Base-by-base conservation (phyloP, 2,329 filamentous ascomycete genomes). In the Apiospora aurea region DNA sequence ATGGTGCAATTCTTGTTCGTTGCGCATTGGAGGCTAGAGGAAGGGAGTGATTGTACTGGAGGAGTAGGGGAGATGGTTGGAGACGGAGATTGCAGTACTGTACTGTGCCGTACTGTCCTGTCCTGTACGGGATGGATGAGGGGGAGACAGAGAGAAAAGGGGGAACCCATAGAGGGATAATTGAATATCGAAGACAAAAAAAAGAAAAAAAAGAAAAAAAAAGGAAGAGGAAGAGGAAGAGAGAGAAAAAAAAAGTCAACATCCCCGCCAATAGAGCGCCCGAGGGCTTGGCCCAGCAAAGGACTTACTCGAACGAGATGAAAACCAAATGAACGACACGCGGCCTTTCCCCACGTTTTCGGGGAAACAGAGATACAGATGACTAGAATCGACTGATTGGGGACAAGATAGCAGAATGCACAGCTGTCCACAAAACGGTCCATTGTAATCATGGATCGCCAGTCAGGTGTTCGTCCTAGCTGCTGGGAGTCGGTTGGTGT, bases 261-360 rank as follows among this genome's bases (percentile, higher is more conserved):
- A 21, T 38, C 18, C 29, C 53, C 53, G 53, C 53, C 53, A 10
- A 29, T 34, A 61, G 29, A 61, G 21, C 38, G 53, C 34, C 53
- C 16, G 53, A 61, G 10, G 29, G 53, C 53, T 61, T 61, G 53
- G 57, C 29, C 21, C 57, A 64, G 57, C 34, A 64, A 41, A 64
- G 34, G 57, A 64, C 57, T 41, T 64, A 64, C 34, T 64, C 57
- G 34, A 64, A 64, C 29, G 57, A 64, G 57, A 41, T 41, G 57
- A 64, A 41, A 38, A 21, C 57, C 57, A 41, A 64, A 64, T 64
- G 57, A 41, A 64, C 34, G 57, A 64, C 57, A 64, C 57, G 57
- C 57, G 57, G 57, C 57, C 57, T 41, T 64, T 64, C 57, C 57
- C 57, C 29, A 41, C 34, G 34, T 64, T 64, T 64, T 38, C 57